Base-by-base conservation (phyloP, 2,329 filamentous ascomycete species). In the Diplodia corticola region DNA sequence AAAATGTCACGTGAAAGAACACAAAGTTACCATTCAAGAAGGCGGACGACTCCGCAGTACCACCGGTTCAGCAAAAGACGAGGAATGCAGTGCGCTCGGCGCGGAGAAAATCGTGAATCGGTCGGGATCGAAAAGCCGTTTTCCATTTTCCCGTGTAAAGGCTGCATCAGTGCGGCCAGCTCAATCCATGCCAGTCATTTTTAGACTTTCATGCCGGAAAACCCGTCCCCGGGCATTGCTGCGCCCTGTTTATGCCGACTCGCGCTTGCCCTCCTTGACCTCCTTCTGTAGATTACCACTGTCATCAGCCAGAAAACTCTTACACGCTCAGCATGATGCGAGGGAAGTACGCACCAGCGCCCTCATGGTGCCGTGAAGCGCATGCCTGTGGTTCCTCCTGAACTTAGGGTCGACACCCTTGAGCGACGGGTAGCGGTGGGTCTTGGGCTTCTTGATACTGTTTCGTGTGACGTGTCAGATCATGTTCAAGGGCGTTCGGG, bases 361-460 rank as follows among this genome's bases (percentile, higher is more conserved):
- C 87, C 92, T 96, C 88, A 92, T 93, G 81, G 93, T 99, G 83
- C 95, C 95, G 88, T 98, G 95, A 72, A 98, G 93, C 83, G 95
- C 95, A 89, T 99, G 94, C 87, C 93, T 92, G 88, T 99, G 95
- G 89, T 99, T 99, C 85, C 95, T 91, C 84, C 95, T 91, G 89
- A 99, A 99, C 90, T 99, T 99, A 81, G 95, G 93, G 86, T 99
- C 95, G 82, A 92, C 95, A 78, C 95, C 95, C 82, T 97, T 97
- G 79, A 99, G 90, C 76, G 94, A 98, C 73, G 95, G 95, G 87
- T 99, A 99, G 87, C 95, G 89, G 84, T 93, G 89, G 80, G 95
- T 98, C 89, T 97, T 97, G 73, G 95, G 95, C 91, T 97, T 98
- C 91, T 98, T 98, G 89, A 99, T 99, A 86, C 94, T 97, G 81